Base-by-base conservation (phyloP, 2,329 filamentous ascomycete genomes). In the Penicillium aurantiogriseum region DNA sequence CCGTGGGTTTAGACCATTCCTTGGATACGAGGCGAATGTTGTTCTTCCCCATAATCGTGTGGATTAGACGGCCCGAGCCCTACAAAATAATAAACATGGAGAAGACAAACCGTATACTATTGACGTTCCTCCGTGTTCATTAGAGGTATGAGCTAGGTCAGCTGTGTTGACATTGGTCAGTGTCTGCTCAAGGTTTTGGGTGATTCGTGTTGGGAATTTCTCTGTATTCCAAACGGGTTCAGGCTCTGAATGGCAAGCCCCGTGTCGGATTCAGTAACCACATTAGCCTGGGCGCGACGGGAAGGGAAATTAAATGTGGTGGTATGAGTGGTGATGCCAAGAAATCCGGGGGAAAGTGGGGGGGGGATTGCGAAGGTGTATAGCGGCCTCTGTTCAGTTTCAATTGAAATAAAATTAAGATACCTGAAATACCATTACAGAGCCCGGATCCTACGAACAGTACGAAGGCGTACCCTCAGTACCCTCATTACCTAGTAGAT, bases 251-350 rank as follows among this genome's bases (percentile, higher is more conserved):
- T 40, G 2, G 17, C 21, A 43, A 5, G 5, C 43, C 40, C 56
- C 57, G 54, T 62, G 51, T 19, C 48, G 19, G 44, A 60, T 52
- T 21, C 4, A 61, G 58, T n/a, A 39, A 49, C 5, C 8, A 19
- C 3, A 19, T 40, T 55, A 57, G 44, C 54, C 39, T 36, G 15
- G 13, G 17, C n/a, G 27, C 45, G 15, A 29, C 23, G 11, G 35
- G 33, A 21, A 23, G 21, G 21, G 13, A 46, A 39, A 19, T 52
- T 11, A 46, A 39, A 19, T 52, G 29, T 9, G 17, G 17, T 51
- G 50, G 17, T 19, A 7, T 25, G 29, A 56, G n/a, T 25, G n/a
- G 31, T 44, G 53, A 51, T 55, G 43, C 49, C 54, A 57, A 57
- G 54, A n/a, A 23, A 8, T 17, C 15, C 4, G 10, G 36, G 29